Evolutionary conservation across 805 yeast genomes (phyloP), one percentile per base, ranked within the genome.

Genomic region (Wickerhamiella slavikovae): DNA sequence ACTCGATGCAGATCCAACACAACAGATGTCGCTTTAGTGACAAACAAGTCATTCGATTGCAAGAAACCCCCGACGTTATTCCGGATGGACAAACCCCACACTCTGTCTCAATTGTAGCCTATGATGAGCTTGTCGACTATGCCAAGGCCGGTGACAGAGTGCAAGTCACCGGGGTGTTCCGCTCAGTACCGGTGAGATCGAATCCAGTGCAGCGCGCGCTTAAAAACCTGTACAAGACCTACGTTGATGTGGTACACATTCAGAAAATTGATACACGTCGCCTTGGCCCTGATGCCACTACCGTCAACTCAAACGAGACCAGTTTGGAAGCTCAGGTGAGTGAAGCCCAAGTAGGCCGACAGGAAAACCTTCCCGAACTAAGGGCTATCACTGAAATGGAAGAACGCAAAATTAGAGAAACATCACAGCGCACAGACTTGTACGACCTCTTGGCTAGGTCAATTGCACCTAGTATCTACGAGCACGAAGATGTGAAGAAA

Each of bases 61-160:
- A 89, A 54, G 98, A 89, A 52, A 82, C 93, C 0, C 94, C 94
- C 1, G 98, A 89, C 51, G 62, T 70, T 37, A 93, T 85, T 11
- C 98, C 98, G 3, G 96, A 78, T 54, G 98, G 98, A 12, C 98
- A 89, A 54, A 89, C 98, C 2, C 98, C 98, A 2, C 98, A 89
- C 52, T 74, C 94, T 10, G 78, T 89, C 28, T 79, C 93, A 5
- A 57, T 89, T 17, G 80, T 94, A 57, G 92, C 79, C 1, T 89
- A 85, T 48, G 98, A 89, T 52, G 96, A 89, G 49, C 61, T 89
- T 36, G 98, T 89, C 1, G 98, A 89, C 51, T 64, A 77, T 31
- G 76, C 92, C 44, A 67, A 93, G 43, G 95, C 98, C 6, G 98
- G 98, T 61, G 98, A 89, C 51, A 67, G 95, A 35, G 66, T 89